A percentile compares a stretch with the other conserved stretches of the same genome.
These are phyloP conservation scores for Primulina eburnea DNA, from an alignment of 257 asterid species.

Conservation along the genomic window DNA sequence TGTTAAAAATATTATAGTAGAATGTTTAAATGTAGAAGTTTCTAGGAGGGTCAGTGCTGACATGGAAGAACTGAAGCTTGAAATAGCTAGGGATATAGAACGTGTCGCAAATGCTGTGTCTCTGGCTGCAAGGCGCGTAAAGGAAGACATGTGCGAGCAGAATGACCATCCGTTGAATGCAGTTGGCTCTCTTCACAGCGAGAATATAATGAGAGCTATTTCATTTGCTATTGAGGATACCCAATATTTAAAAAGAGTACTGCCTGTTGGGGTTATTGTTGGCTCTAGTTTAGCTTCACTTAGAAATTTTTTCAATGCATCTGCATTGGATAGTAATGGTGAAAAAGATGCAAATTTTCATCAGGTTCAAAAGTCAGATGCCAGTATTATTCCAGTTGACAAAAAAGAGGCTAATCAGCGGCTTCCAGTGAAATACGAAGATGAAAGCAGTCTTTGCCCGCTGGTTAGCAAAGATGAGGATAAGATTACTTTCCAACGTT, in stretches of 20 bases:
- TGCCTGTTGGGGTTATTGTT: constrained; percentile 86
- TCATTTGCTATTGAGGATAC: constrained; percentile 71
- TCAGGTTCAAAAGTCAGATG: constrained; percentile 29
- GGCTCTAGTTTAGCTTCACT: constrained; percentile 83
- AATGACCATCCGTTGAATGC: constrained; percentile 34
- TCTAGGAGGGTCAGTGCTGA: constrained; percentile 58
- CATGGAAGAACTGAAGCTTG: constrained; percentile 55
- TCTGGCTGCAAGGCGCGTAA: constrained; percentile 47
- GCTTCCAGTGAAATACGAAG: constrained; percentile 21
- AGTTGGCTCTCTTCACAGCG: constrained; percentile 53
- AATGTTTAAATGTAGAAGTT: constrained; percentile 69
- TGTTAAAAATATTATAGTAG: constrained; percentile 53
- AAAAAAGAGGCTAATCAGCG: constrained; percentile 28
- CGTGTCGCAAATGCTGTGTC: constrained; percentile 67
- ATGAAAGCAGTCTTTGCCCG: constrained; percentile 22
- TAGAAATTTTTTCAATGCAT: constrained; percentile 57
- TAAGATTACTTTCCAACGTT: constrained; percentile 33
- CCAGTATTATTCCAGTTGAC: constrained; percentile 29
- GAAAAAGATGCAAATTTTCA: constrained; percentile 33
- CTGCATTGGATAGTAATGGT: constrained; percentile 38
- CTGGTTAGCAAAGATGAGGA: constrained; percentile 31
- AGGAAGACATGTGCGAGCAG: constrained; percentile 21
- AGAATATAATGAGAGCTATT: constrained; percentile 49
- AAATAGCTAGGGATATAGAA: constrained; percentile 68
- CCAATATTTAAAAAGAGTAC: constrained; percentile 49